Percentiles rank a stretch among this genome's conserved stretches.
Evolutionary conservation across 768 basidiomycete genomes (phyloP).

Genomic region (Russula griseocarnosa): DNA sequence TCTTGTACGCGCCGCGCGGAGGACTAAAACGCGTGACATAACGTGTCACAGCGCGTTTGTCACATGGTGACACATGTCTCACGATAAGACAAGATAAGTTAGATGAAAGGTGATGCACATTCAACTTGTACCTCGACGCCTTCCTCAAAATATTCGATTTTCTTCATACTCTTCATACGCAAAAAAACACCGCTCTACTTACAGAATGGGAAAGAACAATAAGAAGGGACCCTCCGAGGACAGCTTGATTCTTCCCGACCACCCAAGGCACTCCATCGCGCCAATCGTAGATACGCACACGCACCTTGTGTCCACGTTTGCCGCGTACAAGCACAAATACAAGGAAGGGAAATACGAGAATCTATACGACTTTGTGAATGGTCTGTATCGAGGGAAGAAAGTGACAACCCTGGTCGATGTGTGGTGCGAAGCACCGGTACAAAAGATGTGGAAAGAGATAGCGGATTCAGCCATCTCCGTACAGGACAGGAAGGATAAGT

Average conservation of each 20-base stretch:
- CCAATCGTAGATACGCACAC: slow-evolving; percentile 82
- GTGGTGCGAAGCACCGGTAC: slow-evolving; percentile 81
- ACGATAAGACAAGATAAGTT: slow-evolving; percentile 10
- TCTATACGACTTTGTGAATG: slow-evolving; percentile 68
- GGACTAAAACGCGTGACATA: slow-evolving; percentile 28
- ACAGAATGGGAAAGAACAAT: slow-evolving; percentile 27
- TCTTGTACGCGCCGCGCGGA: slow-evolving; percentile 13
- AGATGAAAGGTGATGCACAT: not conserved
- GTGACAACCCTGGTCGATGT: slow-evolving; percentile 76
- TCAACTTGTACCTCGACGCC: not conserved
- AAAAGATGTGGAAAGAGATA: slow-evolving; percentile 58
- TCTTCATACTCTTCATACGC: not conserved
- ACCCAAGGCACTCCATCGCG: slow-evolving; percentile 19
- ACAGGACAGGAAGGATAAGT: slow-evolving; percentile 46
- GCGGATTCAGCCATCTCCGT: slow-evolving; percentile 63
- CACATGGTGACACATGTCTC: not conserved
- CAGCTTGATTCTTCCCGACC: slow-evolving; percentile 20
- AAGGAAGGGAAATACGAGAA: slow-evolving; percentile 48
- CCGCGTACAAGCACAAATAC: slow-evolving; percentile 59
- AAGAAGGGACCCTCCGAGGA: slow-evolving; percentile 24
- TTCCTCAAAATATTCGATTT: not conserved
- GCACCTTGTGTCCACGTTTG: slow-evolving; percentile 72
- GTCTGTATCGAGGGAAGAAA: slow-evolving; percentile 52
- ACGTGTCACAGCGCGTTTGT: slow-evolving; percentile 24
- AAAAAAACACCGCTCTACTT: not conserved